Base-by-base conservation (phyloP, 2,329 filamentous ascomycete species). In the Leptographium radiaticola region DNA sequence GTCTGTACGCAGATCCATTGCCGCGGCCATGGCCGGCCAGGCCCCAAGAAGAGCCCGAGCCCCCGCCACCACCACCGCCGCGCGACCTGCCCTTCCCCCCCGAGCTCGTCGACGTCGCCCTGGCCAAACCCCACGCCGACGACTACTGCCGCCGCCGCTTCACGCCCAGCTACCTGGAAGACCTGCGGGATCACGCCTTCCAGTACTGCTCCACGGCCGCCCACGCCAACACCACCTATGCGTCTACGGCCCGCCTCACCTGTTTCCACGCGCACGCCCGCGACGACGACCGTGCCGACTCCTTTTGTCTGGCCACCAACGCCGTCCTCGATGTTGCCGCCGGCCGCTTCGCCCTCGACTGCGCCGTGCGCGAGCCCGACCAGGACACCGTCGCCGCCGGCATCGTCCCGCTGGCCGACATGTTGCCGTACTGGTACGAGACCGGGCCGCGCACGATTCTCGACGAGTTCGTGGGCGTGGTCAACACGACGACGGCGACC, bases 191-290 rank as follows among this genome's bases (percentile, higher is more conserved):
- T 42, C 54, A 59, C 33, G 20, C 42, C 6, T 55, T 59, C 18
- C 51, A 60, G 20, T 60, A 60, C 53, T 60, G 58, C 49, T 43
- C 46, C 15, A 11, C 33, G 2, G 46, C 18, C 30, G 18, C 9
- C n/a, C 8, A 44, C n/a, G 13, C 7, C n/a, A 30, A 53, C 30
- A 33, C 8, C 30, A 2, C 18, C 6, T 10, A 15, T n/a, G 5
- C 18, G 12, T 12, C 55, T 1, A n/a, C 39, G 10, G 49, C 57
- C 18, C 40, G 49, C 1, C 49, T 60, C 16, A 57, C 54, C 1
- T 60, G 59, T 42, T 59, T 59, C 56, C 59, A 60, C 47, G 55
- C 47, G 1, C 54, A 58, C 48, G 51, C 53, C 10, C 56, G 54
- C 12, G 40, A 45, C 34, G 56, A 57, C 39, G 25, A 18, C 12